Evolutionary conservation across 176 grass and related monocot genomes (phyloP).

Genomic region (Sorghum bicolor): Sorghum_bicolor_NCBIv3 NC_012872.2:20369501-20370000

Average conservation of each 20-base stretch:
- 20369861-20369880: constrained; percentile 32
- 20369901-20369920: constrained; percentile 82
- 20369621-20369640: constrained; percentile 74
- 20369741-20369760: constrained; percentile 91
- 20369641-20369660: constrained; percentile 10
- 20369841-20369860: constrained; percentile 8
- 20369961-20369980: constrained; percentile 29
- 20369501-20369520: not conserved
- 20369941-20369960: too few species aligned
- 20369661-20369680: not conserved
- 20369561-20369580: constrained; percentile 87
- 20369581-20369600: constrained; percentile 80
- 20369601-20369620: constrained; percentile 98
- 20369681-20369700: not conserved
- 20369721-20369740: constrained; percentile 97
- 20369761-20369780: constrained; percentile 89
- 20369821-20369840: constrained; percentile 4
- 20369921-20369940: constrained; percentile 20
- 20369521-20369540: constrained; percentile 46
- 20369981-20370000: constrained; percentile 99
- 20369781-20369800: constrained; percentile 74
- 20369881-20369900: constrained; percentile 99
- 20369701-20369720: constrained; percentile 74
- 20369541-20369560: constrained; percentile 91
- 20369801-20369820: not conserved